phyloP scores from a whole-genome alignment of 805 yeast genomes.

The Pichia nanzhaoensis region DNA sequence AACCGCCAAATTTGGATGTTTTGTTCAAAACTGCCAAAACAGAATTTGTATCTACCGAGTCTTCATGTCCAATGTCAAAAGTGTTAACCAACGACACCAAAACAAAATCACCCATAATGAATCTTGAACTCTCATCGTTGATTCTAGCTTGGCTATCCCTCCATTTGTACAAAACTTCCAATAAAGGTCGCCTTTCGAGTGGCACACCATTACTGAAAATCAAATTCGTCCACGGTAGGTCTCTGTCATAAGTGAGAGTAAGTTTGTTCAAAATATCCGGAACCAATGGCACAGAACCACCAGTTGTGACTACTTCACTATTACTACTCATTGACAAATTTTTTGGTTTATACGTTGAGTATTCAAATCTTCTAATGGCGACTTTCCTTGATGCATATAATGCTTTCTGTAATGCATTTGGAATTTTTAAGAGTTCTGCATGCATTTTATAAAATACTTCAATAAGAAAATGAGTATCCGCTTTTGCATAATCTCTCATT shows the following conservation, averaged over 20 bases:
- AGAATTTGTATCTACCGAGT: conserved; percentile 49
- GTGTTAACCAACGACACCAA: conserved; percentile 47
- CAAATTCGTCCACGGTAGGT: conserved; percentile 60
- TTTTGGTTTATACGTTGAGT: conserved; percentile 54
- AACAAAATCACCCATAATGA: conserved; percentile 74
- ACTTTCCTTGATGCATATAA: conserved; percentile 70
- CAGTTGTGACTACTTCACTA: conserved; percentile 25
- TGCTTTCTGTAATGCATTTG: conserved; percentile 46
- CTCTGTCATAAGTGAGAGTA: conserved; percentile 38
- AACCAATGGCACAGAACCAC: conserved; percentile 25
- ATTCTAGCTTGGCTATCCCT: conserved; percentile 70
- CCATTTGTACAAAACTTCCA: conserved; percentile 68
- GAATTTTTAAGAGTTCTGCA: conserved; percentile 47
- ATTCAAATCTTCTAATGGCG: conserved; percentile 77
- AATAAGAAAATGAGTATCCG: conserved; percentile 89
- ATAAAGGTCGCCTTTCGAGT: conserved; percentile 42
- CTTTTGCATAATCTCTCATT: conserved; percentile 81
- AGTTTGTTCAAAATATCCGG: conserved; percentile 23
- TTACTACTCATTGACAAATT: conserved; percentile 14
- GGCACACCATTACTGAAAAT: conserved; percentile 62
- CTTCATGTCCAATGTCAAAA: conserved; percentile 28
- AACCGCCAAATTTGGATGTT: conserved; percentile 39
- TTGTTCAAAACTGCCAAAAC: conserved; percentile 44
- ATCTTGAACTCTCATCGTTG: conserved; percentile 80
- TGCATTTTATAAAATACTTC: conserved; percentile 72